Conservation (phyloP, 1,284 basidiomycete genomes). For the Naganishia liquefaciens region DNA sequence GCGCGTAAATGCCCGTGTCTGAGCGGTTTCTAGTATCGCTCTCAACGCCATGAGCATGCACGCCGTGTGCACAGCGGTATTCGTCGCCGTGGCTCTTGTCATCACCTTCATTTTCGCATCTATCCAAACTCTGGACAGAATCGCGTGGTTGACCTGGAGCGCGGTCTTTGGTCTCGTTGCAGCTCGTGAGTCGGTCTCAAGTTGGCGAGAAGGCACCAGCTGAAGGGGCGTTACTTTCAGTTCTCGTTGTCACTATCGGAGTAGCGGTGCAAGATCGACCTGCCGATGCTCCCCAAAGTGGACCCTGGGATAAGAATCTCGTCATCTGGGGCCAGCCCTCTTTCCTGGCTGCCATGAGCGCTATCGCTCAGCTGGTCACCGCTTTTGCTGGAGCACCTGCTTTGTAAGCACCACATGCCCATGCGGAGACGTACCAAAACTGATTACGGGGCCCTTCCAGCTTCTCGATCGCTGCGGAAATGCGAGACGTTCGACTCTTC, state of each 20-base stretch:
- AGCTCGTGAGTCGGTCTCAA: conserved; percentile 37
- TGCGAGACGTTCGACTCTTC: conserved; percentile 42
- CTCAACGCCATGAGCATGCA: conserved; percentile 45
- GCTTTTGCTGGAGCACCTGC: conserved; percentile 41
- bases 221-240: conserved; percentile 4
- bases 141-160: conserved; percentile 45
- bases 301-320: conserved; percentile 34
- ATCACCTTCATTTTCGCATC: conserved; percentile 40
- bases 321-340: conserved; percentile 37
- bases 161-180: conserved; percentile 44
- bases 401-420: conserved; percentile 9
- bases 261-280: conserved; percentile 47
- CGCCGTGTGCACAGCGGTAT: conserved; percentile 44
- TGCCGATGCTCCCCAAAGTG: conserved; percentile 36
- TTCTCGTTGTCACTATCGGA: conserved; percentile 43
- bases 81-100: conserved; percentile 39
- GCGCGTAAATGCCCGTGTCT: not conserved
- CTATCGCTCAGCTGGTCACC: conserved; percentile 46
- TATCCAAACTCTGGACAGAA: conserved; percentile 45
- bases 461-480: conserved; percentile 36
- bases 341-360: conserved; percentile 44
- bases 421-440: not conserved
- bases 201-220: conserved; percentile 8
- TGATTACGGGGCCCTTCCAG: conserved; percentile 37
- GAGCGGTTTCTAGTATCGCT: conserved; percentile 36